Evolutionary conservation across 2,329 filamentous ascomycete species (phyloP), one percentile per base, ranked within the genome.

Genomic region (Drechslera avenae): DNA sequence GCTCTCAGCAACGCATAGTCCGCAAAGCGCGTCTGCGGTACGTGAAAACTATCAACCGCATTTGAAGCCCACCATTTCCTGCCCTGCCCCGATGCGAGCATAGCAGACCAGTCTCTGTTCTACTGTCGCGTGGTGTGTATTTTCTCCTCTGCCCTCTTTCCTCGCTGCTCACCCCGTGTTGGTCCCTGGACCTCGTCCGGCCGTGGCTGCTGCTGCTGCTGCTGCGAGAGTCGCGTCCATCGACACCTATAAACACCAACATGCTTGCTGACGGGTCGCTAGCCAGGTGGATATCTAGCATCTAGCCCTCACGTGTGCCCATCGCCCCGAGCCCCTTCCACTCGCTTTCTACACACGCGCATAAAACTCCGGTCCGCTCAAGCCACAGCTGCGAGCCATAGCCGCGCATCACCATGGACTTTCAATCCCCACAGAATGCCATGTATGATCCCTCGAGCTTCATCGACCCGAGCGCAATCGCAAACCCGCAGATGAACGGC

Each of bases 401-500:
- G 50, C 52, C 64, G 64, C 67, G 60, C 69, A 63, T 31, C 62
- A 48, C 23, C 49, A 70, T 72, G 67, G 69, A 71, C 53, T 72
- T 73, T 63, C 68, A 71, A 46, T 64, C 63, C 4, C 67, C 69
- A 36, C 69, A 72, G 56, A 71, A 69, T 56, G 62, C 59, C 55
- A 70, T 71, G 64, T 72, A 67, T 55, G 68, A 72, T 49, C 64
- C 68, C 46, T 63, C 68, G 45, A 71, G 59, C 60, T 71, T 72
- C 69, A 67, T 74, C 54, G 72, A 74, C 54, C 71, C 71, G n/a
- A 72, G 68, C 63, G 71, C 72, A 54, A 72, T 75, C 49, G 64
- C 63, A 21, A 70, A 68, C 36, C 67, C 64, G 47, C 80, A 82
- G 63, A 81, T 82, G 90, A 76, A 85, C 82, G 67, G 87, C 89